Evolutionary conservation across 352 stramenopile species (phyloP), one percentile per base, ranked within the genome.

Genomic region (Phytophthora pistaciae): DNA sequence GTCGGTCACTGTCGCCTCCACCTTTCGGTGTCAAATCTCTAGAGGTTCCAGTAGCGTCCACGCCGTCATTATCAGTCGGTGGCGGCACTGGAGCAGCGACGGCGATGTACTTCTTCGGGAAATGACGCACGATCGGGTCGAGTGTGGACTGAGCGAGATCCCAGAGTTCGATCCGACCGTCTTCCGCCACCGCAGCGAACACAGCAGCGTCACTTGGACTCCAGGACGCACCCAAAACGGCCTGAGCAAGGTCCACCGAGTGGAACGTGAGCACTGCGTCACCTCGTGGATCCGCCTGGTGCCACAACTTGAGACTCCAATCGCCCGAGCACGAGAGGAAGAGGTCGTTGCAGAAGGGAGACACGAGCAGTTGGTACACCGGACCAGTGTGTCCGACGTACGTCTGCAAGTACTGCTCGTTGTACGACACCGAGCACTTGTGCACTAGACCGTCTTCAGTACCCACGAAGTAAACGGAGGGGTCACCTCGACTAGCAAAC

Each of bases 371-470:
- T 59, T 91, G 84, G 77, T 98, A 98, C 31, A 98, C 91, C 0
- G 95, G 94, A 1, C 90, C 95, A 0, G 79, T 91, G 70, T 98
- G 94, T 0, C 88, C 92, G 21, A 77, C 76, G 67, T 97, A 98
- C 33, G 91, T 98, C 64, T 98, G 86, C 49, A 98, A 73, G 61
- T 98, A 98, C 72, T 98, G 91, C 64, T 98, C 95, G 65, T 96
- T 98, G 89, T 98, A 98, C 62, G 90, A 97, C 16, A 92, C 83
- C 8, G 88, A 97, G 69, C 94, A 98, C 59, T 96, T 96, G 82
- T 98, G 92, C 56, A 98, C 87, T 8, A 95, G 72, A 4, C 95
- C 95, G 68, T 98, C 93, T 60, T 98, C 93, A 1, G 92, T 98
- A 13, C 91, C 94, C 1, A 95, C 91, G 54, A 96, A 96, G 70